Base-by-base conservation (phyloP, 1,139 yeast species). In the Debaryomyces coudertii region DNA sequence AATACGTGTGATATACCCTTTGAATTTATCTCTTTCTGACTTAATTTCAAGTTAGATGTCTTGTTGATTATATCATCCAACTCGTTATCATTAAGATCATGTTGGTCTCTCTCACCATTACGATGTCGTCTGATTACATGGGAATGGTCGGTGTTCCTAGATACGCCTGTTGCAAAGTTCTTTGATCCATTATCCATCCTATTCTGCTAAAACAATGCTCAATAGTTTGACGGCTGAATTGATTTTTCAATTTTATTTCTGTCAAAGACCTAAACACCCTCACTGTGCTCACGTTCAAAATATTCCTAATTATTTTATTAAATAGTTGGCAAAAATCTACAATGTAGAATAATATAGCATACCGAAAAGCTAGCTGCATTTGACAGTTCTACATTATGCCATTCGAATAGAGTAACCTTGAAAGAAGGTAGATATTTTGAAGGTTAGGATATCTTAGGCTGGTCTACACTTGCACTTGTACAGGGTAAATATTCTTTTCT, bases 1-100 rank as follows among this genome's bases (percentile, higher is more conserved):
- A 66, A 53, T 9, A 55, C 18, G 4, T 43, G 40, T 12, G 46
- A 51, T 37, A 44, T 37, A 6, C 33, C 34, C 16, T 27, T 18
- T 15, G 20, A 12, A 22, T 43, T 40, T 16, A 16, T 9, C 20
- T 45, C 35, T 12, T 47, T 40, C 8, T 46, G 43, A 14, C 49
- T 47, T 8, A 66, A 48, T 6, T 62, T 54, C 31, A 66, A 51
- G 25, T 52, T 57, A 6, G 66, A 58, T 3, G 71, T 66, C 45
- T 63, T 65, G 27, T 46, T 47, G 12, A 65, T 66, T 18, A 66
- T 59, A 22, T 60, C 62, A 9, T 65, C 68, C 22, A 66, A 42
- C 24, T 64, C 69, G 22, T 46, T 45, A 20, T 57, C 63, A 4
- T 52, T 35, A n/a, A 31, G 18, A 12, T 29, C 8, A 22, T 23